Base-by-base conservation (phyloP, 2,329 filamentous ascomycete species). In the Claviceps sorghi region DNA sequence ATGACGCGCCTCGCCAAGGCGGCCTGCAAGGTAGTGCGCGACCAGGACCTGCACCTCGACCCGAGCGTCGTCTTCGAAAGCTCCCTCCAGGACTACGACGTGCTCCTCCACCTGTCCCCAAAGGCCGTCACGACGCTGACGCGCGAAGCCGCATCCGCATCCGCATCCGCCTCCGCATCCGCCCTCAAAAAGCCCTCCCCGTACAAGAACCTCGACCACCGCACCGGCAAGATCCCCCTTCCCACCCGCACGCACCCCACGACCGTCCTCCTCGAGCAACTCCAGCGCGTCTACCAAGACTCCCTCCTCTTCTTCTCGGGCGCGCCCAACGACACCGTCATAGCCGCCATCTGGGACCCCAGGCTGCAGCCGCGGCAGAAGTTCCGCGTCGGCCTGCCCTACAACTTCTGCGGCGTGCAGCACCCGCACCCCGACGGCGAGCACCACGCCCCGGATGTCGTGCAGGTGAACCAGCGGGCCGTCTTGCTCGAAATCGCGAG, bases 1-100 rank as follows among this genome's bases (percentile, higher is more conserved):
- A 85, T 97, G 77, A 89, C 86, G 0, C 80, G 79, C 4, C 73
- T 98, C 2, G 88, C 91, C 7, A 83, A 84, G 58, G 86, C 88
- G 2, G 88, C 88, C 11, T 78, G 78, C 61, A 79, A 78, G 50
- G 65, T 84, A 11, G 69, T 87, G 50, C 71, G 70, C 45, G 71
- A 76, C 8, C 62, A 78, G 36, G 76, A 75, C 29, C 62, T 77
- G 29, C 67, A 69, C 13, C 66, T 88, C 51, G 71, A 83, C 48
- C 59, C 65, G 2, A 41, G 58, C 2, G 54, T 58, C 29, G 74
- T 97, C 9, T 97, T 97, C 69, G 72, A 77, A n/a, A 75, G 84
- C 3, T 79, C 83, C 0, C 72, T 88, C 6, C 67, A 68, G 10
- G 89, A 95, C 58, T 98, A 90, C 65, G 88, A 97, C 64, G 84